Percentiles rank a stretch among this genome's conserved stretches.
Evolutionary conservation across 805 yeast species (phyloP).

Genomic region (Danielia reshetovae): DNA sequence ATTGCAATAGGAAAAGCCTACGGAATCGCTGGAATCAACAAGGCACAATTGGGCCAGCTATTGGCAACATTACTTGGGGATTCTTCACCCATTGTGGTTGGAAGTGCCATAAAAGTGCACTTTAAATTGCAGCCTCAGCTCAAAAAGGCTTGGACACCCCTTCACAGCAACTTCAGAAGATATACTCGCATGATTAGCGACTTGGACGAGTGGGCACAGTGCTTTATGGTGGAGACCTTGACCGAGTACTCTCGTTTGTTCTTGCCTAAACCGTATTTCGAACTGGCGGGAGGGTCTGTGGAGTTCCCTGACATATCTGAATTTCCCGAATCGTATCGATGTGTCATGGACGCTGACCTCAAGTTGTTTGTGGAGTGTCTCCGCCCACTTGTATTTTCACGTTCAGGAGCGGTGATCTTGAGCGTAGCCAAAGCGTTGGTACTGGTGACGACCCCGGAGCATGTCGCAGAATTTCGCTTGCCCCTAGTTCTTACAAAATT

Average conservation of each 20-base stretch:
- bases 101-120: constrained; percentile 60
- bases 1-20: constrained; percentile 63
- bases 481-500: constrained; percentile 48
- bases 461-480: constrained; percentile 46
- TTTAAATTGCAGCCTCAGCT: constrained; percentile 35
- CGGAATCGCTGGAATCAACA: constrained; percentile 34
- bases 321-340: constrained; percentile 30
- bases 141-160: constrained; percentile 41
- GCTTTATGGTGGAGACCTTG: constrained; percentile 54
- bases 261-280: constrained; percentile 50
- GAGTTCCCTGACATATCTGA: constrained; percentile 38
- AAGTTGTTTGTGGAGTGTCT: constrained; percentile 48
- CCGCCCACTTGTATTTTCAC: constrained; percentile 43
- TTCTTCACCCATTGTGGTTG: constrained; percentile 60
- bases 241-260: constrained; percentile 63
- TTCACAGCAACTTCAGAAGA: constrained; percentile 69
- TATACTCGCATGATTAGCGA: constrained; percentile 45
- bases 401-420: constrained; percentile 58
- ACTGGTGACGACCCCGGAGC: constrained; percentile 55
- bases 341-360: constrained; percentile 53
- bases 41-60: constrained; percentile 46
- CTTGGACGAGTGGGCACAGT: constrained; percentile 74
- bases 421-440: constrained; percentile 55
- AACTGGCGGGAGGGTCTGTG: constrained; percentile 25
- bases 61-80: constrained; percentile 62